Base-by-base conservation (phyloP, 139 green algal species). In the Volvox africanus region DNA sequence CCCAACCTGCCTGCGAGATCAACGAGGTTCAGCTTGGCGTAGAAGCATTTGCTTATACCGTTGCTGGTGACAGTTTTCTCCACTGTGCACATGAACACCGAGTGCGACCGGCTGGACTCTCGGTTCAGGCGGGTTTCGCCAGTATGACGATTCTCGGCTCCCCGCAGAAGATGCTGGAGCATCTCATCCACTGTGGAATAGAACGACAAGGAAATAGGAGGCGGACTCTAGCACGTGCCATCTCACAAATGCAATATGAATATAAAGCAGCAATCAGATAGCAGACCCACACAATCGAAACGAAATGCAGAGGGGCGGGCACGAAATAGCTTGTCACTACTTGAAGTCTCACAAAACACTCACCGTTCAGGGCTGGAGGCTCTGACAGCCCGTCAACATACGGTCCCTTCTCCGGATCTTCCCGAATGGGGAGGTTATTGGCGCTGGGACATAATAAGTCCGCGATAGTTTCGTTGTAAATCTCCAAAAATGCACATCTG, bases 381-480 rank as follows among this genome's bases (percentile, higher is more conserved):
- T 98, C 97, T 11, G 89, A 94, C 12, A 98, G 91, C n/a, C 94
- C 95, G 71, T 98, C 97, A 30, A 99, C 98, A 87, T 96, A 99
- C 75, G 96, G 93, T 20, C 97, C 98, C 6, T 88, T 95, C 77
- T 78, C 93, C 19, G 93, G 88, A 80, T 99, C 97, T 90, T 99
- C 95, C n/a, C 96, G 92, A 55, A 99, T 92, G 22, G 94, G 87
- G 44, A 97, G 87, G 79, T 95, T 93, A 88, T 50, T 91, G 37
- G 88, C 88, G 24, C 21, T 77, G 28, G 96, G 93, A 81, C 94
- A 93, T 28, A 98, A 87, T 78, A 99, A 93, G 90, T 99, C 97
- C 14, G 93, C 96, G 37, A 99, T 97, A 61, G 95, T 95, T 92
- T 99, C 98, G 83, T 99, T 99, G 95, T 99, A 99, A 61, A 99